Evolutionary conservation across 2,329 filamentous ascomycete species (phyloP), one percentile per base, ranked within the genome.

Genomic region (Xylaria sp.): DNA sequence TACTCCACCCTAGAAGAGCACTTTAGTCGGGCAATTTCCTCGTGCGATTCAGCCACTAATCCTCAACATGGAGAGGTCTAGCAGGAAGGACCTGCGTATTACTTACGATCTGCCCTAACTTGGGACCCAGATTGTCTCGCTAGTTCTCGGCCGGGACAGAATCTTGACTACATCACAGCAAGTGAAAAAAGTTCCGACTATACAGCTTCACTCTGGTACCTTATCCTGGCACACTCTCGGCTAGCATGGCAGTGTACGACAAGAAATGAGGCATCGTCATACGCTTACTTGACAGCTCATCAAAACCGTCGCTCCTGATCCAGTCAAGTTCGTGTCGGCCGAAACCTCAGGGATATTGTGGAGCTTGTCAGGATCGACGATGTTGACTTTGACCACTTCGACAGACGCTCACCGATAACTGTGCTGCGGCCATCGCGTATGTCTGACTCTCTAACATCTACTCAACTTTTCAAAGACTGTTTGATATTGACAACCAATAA

Each of bases 151-250:
- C 21, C 29, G 15, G n/a, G 10, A 37, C 17, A n/a, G 9, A 11
- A 9, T 10, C 11, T 40, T 21, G 29, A 35, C 40, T 23, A 29
- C 21, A 9, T 46, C 38, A 38, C n/a, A 27, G 40, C 38, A 58
- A 10, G 15, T 58, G 31, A 23, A 38, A 11, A 17, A 48, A 35
- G 44, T 37, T 19, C 38, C 23, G 17, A 31, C n/a, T 19, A 1
- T 43, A 27, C 19, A 54, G 58, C 57, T 57, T 63, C 61, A 61
- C 52, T 46, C 23, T 43, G 13, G 11, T 57, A 17, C 41, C 38
- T 29, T 11, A 37, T 23, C 29, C 23, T 7, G 23, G n/a, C 17
- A 48, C 9, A n/a, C 15, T 15, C 19, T n/a, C 8, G 11, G 46
- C 25, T 19, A 44, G 27, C 19, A 55, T 55, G 51, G 51, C 55